Evolutionary conservation across 495 filamentous ascomycete genomes (phyloP).

Genomic region (Aspergillus nidulans): DNA sequence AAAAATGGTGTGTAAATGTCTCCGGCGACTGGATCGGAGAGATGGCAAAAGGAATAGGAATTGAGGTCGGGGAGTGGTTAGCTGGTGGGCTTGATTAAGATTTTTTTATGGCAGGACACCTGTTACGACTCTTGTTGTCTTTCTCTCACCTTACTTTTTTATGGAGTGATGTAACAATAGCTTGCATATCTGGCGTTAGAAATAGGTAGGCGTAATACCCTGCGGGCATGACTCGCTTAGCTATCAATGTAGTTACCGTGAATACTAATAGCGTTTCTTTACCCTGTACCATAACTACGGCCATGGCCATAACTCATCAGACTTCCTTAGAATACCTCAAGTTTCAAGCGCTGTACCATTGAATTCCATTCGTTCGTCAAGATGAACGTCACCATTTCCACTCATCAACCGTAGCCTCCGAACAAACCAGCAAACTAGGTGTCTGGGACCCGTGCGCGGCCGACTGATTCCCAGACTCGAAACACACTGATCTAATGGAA

Average conservation of each 20-base stretch:
- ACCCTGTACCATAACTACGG: background rate
- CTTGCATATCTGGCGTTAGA: slow-evolving; percentile 10
- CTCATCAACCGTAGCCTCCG: slow-evolving; percentile 31
- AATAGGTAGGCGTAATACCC: background rate
- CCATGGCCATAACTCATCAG: background rate
- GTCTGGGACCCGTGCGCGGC: slow-evolving; percentile 29
- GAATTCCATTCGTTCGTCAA: background rate
- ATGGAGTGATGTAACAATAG: slow-evolving; percentile 4
- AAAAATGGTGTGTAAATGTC: slow-evolving; percentile 47
- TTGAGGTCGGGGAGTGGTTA: slow-evolving; percentile 48
- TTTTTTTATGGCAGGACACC: background rate
- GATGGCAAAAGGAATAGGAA: slow-evolving; percentile 43
- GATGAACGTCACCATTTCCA: slow-evolving; percentile 32
- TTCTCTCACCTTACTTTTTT: background rate
- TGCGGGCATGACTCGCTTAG: background rate
- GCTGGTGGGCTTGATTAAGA: slow-evolving; percentile 41
- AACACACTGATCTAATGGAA: slow-evolving; percentile 31
- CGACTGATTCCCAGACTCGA: slow-evolving; percentile 28
- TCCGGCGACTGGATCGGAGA: slow-evolving; percentile 47
- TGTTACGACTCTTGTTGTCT: background rate
- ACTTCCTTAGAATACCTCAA: no score
- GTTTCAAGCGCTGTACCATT: no score
- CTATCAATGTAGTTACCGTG: background rate
- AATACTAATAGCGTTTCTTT: background rate
- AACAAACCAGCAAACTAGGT: slow-evolving; percentile 33